Conservation (phyloP, 208 protist species). For the Borovskyia barvae region DNA sequence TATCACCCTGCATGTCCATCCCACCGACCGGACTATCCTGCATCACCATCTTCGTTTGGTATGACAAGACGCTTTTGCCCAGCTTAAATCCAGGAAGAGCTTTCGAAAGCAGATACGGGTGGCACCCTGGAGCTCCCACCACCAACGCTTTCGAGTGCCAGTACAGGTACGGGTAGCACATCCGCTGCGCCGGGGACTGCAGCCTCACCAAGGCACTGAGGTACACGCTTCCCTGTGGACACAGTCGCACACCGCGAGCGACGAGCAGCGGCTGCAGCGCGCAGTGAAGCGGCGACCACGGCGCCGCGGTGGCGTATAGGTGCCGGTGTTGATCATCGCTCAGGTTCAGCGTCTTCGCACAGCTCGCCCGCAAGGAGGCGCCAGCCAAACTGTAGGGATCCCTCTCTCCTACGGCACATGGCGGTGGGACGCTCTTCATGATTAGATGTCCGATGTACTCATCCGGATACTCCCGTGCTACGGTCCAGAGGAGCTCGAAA, state of each 20-base stretch:
- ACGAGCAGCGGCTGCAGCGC: neutral
- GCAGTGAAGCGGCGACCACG: neutral
- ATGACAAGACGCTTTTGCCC: neutral
- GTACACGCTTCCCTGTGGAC: neutral
- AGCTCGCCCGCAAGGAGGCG: neutral
- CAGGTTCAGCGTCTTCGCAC: neutral
- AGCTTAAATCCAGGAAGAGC: neutral
- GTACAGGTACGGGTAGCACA: neutral
- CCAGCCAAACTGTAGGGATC: neutral
- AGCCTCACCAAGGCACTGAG: neutral
- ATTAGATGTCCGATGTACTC: neutral
- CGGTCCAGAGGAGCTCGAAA: neutral
- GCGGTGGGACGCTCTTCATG: neutral
- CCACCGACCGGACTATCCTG: neutral
- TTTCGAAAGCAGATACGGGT: neutral
- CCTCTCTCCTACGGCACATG: too few relatives aligned
- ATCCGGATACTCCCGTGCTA: neutral
- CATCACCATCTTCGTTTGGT: neutral
- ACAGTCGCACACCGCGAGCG: neutral
- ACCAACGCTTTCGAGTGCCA: neutral
- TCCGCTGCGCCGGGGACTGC: conserved; percentile 1
- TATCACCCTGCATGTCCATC: neutral
- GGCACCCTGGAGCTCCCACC: neutral
- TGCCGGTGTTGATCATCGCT: neutral
- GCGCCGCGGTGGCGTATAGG: neutral